Evolutionary conservation across 257 asterid species (phyloP).

Genomic region (Solanum habrochaites): DNA sequence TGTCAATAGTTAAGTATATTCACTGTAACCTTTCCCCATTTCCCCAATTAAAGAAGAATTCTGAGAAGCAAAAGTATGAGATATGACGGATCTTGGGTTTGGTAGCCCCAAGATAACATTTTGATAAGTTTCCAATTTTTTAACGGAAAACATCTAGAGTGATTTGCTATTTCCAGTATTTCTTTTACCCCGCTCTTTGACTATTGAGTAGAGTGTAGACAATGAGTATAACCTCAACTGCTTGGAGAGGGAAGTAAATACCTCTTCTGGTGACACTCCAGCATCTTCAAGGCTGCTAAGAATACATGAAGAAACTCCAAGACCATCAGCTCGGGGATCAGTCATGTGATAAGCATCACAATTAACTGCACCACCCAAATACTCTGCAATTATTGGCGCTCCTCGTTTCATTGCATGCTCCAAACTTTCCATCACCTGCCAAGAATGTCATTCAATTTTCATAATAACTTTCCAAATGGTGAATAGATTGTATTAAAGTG

Average conservation of each 20-base stretch:
- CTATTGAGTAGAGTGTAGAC: background rate
- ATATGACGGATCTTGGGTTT: background rate
- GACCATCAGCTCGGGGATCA: constrained; percentile 95
- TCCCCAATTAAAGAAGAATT: background rate
- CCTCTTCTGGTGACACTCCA: constrained; percentile 96
- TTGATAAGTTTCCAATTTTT: background rate
- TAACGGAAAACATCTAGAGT: background rate
- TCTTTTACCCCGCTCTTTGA: background rate
- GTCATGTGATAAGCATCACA: constrained; percentile 98
- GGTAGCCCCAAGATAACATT: background rate
- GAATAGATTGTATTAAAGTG: background rate
- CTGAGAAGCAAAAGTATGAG: background rate
- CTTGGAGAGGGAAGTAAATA: constrained; percentile 6
- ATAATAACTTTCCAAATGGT: background rate
- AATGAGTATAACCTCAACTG: background rate
- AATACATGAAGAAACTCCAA: constrained; percentile 89
- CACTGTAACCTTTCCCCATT: background rate
- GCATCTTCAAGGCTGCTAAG: constrained; percentile 67
- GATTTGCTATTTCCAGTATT: background rate
- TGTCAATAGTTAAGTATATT: background rate
- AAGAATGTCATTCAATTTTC: background rate
- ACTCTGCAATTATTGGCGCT: constrained; percentile 89
- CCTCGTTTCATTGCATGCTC: constrained; percentile 89
- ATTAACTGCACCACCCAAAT: constrained; percentile 90
- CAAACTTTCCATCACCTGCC: constrained; percentile 90